These are phyloP conservation scores for Pulicaria dysenterica DNA, from an alignment of 129 eudicot genomes.

Conservation along the genomic window DNA sequence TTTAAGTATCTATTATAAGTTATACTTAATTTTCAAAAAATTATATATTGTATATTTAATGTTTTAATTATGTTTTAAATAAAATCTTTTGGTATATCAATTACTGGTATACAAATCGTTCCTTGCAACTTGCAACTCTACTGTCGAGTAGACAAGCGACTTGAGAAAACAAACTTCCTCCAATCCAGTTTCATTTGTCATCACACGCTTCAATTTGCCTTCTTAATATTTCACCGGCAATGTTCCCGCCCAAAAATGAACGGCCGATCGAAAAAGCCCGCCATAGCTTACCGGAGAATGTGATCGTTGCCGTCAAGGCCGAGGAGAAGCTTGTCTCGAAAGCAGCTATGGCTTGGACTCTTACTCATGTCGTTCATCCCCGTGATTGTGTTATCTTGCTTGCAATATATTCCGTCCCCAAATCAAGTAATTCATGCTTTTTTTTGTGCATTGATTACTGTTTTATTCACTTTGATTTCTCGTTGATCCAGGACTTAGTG, in stretches of 20 bases:
- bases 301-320: conserved; percentile 81
- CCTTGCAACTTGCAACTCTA: conserved; percentile 1
- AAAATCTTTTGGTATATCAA: too few relatives aligned
- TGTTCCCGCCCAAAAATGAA: conserved; percentile 67
- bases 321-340: conserved; percentile 71
- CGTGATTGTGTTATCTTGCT: conserved; percentile 72
- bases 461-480: not conserved
- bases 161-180: not conserved
- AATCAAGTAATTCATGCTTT: conserved; percentile 36
- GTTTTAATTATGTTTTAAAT: too few relatives aligned
- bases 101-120: too few relatives aligned
- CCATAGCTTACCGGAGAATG: conserved; percentile 41
- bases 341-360: conserved; percentile 79
- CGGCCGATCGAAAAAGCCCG: conserved; percentile 2
- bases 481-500: not conserved
- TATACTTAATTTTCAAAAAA: too few relatives aligned
- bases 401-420: conserved; percentile 49
- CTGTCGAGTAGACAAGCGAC: not conserved
- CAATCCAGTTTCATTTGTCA: not conserved
- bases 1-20: too few relatives aligned
- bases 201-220: not conserved
- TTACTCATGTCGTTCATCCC: conserved; percentile 71
- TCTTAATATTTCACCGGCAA: conserved; percentile 10
- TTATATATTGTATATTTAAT: too few relatives aligned
- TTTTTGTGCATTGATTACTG: not conserved